These are phyloP conservation scores for Cladosporium sp. DNA, from an alignment of 2,329 filamentous ascomycete genomes.

Conservation along the genomic window DNA sequence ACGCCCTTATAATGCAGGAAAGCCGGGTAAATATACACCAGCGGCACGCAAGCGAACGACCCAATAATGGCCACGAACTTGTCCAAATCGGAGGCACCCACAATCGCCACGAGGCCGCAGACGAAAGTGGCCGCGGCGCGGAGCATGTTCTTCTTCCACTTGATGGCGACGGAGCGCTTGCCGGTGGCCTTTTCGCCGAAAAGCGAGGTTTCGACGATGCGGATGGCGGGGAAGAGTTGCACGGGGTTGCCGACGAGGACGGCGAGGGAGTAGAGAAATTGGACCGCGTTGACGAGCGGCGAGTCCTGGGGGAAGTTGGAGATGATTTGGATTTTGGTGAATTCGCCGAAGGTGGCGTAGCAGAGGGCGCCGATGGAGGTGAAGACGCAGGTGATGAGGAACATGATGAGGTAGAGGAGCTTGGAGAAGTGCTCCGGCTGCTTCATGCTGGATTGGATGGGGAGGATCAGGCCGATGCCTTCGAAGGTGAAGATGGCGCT, in stretches of 20 bases:
- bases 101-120: constrained; percentile 57
- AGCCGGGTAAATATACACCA: constrained; percentile 74
- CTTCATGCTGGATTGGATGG: constrained; percentile 72
- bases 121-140: constrained; percentile 53
- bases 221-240: constrained; percentile 67
- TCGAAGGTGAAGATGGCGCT: constrained; percentile 75
- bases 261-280: constrained; percentile 68
- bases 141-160: constrained; percentile 73
- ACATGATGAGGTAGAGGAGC: constrained; percentile 65
- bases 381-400: constrained; percentile 68
- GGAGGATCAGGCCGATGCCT: constrained; percentile 70
- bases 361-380: constrained; percentile 67
- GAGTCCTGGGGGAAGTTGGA: constrained; percentile 69
- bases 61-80: constrained; percentile 72
- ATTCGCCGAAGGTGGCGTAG: constrained; percentile 67
- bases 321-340: constrained; percentile 69
- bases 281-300: constrained; percentile 69
- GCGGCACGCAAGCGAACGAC: constrained; percentile 66
- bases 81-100: constrained; percentile 65
- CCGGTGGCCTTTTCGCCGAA: constrained; percentile 63
- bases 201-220: constrained; percentile 64
- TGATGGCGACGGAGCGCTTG: constrained; percentile 59
- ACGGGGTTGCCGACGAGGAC: constrained; percentile 70
- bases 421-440: constrained; percentile 62
- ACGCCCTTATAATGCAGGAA: constrained; percentile 65